Conservation (phyloP, 1,284 basidiomycete species). For the Vanrija sp. region DNA sequence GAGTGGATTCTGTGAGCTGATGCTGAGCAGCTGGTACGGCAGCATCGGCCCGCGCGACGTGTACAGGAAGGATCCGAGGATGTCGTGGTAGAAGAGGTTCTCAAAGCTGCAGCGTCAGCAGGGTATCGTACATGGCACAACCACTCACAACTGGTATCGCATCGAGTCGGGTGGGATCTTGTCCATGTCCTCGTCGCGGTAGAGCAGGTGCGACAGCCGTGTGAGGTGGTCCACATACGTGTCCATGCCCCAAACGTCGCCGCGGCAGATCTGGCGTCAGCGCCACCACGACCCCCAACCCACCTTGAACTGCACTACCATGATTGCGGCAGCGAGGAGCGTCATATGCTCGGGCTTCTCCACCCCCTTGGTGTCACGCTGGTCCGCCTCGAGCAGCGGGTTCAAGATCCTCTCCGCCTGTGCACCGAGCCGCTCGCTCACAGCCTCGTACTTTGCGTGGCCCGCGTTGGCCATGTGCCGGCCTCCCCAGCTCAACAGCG, state of each 20-base stretch:
- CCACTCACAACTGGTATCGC: constrained; percentile 30
- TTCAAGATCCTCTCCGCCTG: constrained; percentile 22
- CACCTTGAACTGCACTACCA: constrained; percentile 41
- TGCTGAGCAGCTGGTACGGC: constrained; percentile 1
- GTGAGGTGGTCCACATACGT: constrained; percentile 21
- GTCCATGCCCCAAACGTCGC: constrained; percentile 38
- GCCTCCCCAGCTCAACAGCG: constrained; percentile 36
- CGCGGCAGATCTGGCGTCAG: constrained; percentile 31
- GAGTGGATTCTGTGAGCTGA: constrained; percentile 6
- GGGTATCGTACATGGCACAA: background rate
- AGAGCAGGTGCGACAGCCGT: constrained; percentile 15
- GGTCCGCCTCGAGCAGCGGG: background rate
- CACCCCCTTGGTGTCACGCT: background rate
- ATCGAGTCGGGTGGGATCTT: constrained; percentile 19
- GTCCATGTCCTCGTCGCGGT: constrained; percentile 9
- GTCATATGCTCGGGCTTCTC: constrained; percentile 27
- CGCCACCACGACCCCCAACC: background rate
- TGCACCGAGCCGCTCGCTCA: constrained; percentile 28
- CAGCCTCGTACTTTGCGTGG: constrained; percentile 29
- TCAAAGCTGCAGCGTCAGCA: constrained; percentile 25
- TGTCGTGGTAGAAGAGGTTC: constrained; percentile 35
- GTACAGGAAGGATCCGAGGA: constrained; percentile 13
- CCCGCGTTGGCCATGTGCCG: constrained; percentile 36
- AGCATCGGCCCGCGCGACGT: background rate
- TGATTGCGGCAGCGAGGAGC: constrained; percentile 30